A percentile compares a stretch with the other conserved stretches of the same genome.
Evolutionary conservation across 805 yeast species (phyloP).

Genomic region (Wickerhamiella kazuoi): DNA sequence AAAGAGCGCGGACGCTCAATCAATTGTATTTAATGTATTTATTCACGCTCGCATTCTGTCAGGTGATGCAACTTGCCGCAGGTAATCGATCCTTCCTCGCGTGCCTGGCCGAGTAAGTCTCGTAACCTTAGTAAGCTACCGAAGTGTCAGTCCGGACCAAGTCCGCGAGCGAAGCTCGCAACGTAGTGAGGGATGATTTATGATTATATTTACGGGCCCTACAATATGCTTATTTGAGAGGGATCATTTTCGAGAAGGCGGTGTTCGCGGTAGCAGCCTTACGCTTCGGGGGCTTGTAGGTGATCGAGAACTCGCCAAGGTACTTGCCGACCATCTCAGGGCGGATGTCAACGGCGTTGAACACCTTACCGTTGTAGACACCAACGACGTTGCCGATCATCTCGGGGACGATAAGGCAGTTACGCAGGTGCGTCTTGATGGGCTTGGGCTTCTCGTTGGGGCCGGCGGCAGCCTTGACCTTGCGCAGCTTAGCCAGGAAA

Average conservation of each 20-base stretch:
- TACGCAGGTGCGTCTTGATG: conserved; percentile 98
- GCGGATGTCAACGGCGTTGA: conserved; percentile 96
- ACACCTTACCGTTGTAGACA: conserved; percentile 98
- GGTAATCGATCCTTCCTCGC: too few species aligned
- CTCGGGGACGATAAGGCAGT: conserved; percentile 97
- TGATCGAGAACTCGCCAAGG: conserved; percentile 99
- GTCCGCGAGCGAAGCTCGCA: too few species aligned
- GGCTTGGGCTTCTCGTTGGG: conserved; percentile 91
- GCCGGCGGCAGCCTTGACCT: conserved; percentile 64
- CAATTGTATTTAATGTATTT: too few species aligned
- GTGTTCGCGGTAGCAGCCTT: conserved; percentile 35
- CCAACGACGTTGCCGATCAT: conserved; percentile 98
- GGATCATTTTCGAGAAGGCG: conserved; percentile 17
- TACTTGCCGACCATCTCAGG: conserved; percentile 99
- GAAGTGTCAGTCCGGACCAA: too few species aligned
- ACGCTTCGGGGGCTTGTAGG: conserved; percentile 99
- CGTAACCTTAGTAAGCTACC: too few species aligned
- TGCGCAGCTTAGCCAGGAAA: conserved; percentile 92
- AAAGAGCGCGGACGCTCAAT: too few species aligned
- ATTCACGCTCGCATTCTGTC: too few species aligned
- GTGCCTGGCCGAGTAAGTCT: too few species aligned
- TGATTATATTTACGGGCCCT: conserved; percentile 2
- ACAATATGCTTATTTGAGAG: conserved; percentile 14
- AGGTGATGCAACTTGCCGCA: too few species aligned
- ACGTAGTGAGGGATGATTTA: not conserved